phyloP scores from a whole-genome alignment of 805 yeast species.

The Candida railenensis region DNA sequence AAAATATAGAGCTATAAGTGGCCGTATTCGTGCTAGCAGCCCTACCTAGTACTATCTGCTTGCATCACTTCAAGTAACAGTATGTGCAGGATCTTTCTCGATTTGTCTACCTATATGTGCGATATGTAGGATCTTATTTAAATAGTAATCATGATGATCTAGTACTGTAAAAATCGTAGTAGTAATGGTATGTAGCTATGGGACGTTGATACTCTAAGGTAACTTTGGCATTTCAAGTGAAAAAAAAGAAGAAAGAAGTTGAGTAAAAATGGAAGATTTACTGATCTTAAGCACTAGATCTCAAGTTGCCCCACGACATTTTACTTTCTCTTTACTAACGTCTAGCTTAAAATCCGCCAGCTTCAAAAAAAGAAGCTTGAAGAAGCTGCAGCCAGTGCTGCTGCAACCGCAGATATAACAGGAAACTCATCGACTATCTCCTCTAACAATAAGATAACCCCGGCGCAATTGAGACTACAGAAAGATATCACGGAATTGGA shows the following conservation, averaged over 20 bases:
- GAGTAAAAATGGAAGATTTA: no score
- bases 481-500: conserved; percentile 72
- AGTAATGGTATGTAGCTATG: background rate
- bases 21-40: no score
- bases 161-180: no score
- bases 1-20: background rate
- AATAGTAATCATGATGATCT: no score
- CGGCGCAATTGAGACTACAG: conserved; percentile 76
- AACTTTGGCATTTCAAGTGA: no score
- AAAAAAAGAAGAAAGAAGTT: background rate
- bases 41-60: background rate
- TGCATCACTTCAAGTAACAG: background rate
- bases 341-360: conserved; percentile 56
- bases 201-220: no score
- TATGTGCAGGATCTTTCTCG: background rate
- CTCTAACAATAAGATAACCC: conserved; percentile 21
- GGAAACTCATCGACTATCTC: background rate
- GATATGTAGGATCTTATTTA: background rate
- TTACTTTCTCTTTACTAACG: conserved; percentile 5
- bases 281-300: no score
- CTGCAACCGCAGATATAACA: conserved; percentile 19
- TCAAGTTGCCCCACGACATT: no score
- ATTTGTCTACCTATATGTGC: background rate
- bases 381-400: conserved; percentile 34
- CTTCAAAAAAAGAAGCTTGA: conserved; percentile 58